Base-by-base conservation (phyloP, 805 yeast genomes). In the Wickerhamomyces queroliae region DNA sequence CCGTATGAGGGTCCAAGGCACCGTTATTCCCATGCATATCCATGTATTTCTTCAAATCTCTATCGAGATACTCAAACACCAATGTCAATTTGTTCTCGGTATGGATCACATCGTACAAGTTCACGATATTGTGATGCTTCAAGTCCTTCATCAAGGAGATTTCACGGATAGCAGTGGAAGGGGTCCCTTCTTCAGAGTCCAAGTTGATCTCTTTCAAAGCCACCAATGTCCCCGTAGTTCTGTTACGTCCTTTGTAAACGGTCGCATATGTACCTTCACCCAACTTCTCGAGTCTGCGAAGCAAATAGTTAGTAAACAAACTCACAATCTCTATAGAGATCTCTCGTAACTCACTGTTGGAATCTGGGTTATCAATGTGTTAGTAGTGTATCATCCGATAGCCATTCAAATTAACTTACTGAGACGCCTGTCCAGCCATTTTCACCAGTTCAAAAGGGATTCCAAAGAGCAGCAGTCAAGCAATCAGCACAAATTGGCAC, bases 251-350 rank as follows among this genome's bases (percentile, higher is more conserved):
- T 56, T 91, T 93, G 68, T 91, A 93, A 25, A 93, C 99, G n/a
- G 96, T 95, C 53, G 99, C 99, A 64, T 93, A 93, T 1, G 99
- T 87, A 36, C 96, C 96, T 64, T 87, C 96, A 30, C 96, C 96
- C 28, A 87, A 73, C 66, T 87, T 87, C 60, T 88, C 96, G 40
- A 86, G 74, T 61, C 67, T 61, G 35, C 23, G n/a, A n/a, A n/a
- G n/a, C n/a, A 18, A 19, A 26, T 20, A 32, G 40, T 45, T 42
- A 42, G 42, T 36, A 23, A n/a, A n/a, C n/a, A n/a, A n/a, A n/a
- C n/a, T n/a, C n/a, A n/a, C n/a, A n/a, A n/a, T n/a, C n/a, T n/a
- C n/a, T n/a, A n/a, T n/a, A n/a, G n/a, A n/a, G n/a, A n/a, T n/a
- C n/a, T n/a, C n/a, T n/a, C n/a, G n/a, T 8, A 36, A 52, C 47